phyloP scores from a whole-genome alignment of 345 rosid genomes.

The Eucalyptus sp. region DNA sequence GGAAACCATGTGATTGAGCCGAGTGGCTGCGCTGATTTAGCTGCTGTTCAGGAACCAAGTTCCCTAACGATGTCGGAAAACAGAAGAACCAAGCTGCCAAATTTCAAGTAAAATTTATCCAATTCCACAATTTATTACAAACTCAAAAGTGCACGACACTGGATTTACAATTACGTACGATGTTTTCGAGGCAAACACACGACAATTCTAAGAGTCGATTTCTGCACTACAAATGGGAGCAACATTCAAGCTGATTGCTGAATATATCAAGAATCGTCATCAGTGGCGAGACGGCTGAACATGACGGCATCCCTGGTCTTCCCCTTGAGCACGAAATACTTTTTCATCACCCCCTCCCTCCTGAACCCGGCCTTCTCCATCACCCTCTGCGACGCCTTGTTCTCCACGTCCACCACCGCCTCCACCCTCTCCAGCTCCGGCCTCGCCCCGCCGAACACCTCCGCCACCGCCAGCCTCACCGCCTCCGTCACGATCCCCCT shows the following conservation, averaged over 20 bases:
- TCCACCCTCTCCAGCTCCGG: slow-evolving; percentile 22
- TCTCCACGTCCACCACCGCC: slow-evolving; percentile 20
- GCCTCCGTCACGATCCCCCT: slow-evolving; percentile 19
- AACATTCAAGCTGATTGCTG: not conserved
- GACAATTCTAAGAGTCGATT: not conserved
- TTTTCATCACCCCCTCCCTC: slow-evolving; percentile 26
- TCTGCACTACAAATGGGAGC: not conserved
- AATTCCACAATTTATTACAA: not conserved
- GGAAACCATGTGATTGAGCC: not conserved
- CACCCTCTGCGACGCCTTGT: slow-evolving; percentile 22
- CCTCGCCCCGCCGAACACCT: slow-evolving; percentile 4
- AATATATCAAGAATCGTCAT: not conserved
- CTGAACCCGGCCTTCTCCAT: slow-evolving; percentile 25
- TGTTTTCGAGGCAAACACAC: not conserved
- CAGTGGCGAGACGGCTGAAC: slow-evolving; percentile 16
- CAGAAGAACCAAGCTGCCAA: not conserved
- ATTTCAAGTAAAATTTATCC: not conserved
- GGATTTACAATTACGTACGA: not conserved
- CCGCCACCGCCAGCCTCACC: slow-evolving; percentile 7
- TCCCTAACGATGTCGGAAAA: not conserved
- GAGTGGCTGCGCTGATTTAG: not conserved
- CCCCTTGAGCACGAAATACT: slow-evolving; percentile 5
- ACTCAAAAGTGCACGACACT: not conserved
- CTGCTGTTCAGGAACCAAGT: not conserved
- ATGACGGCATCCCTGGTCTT: slow-evolving; percentile 6